Percentiles rank a stretch among this genome's conserved stretches.
phyloP scores from a whole-genome alignment of 179 eudicot genomes.

The Spinacia oleracea region DNA sequence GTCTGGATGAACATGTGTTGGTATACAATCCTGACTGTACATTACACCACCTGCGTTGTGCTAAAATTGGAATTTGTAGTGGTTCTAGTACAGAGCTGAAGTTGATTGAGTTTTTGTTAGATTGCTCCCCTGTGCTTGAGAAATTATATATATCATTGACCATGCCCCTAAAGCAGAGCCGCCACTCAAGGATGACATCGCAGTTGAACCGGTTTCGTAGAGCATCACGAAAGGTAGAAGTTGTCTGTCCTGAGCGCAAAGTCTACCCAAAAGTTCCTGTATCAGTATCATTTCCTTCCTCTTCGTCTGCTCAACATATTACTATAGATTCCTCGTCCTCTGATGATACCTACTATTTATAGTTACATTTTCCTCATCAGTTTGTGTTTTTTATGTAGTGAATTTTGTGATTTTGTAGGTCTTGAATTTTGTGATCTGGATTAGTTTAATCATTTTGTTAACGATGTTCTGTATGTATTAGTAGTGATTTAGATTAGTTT shows the following conservation, averaged over 20 bases:
- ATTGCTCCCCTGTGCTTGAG: conserved; percentile 30
- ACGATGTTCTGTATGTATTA: not conserved
- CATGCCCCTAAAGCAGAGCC: not conserved
- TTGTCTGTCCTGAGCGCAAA: conserved; percentile 23
- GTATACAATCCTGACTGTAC: not conserved
- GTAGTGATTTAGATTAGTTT: not conserved
- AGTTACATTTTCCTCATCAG: not conserved
- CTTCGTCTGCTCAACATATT: not conserved
- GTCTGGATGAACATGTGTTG: not conserved
- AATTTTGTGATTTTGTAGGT: too few relatives aligned
- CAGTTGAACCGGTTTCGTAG: conserved; percentile 29
- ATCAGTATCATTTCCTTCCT: not conserved
- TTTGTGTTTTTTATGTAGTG: too few relatives aligned
- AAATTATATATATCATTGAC: conserved; percentile 15
- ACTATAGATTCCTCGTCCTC: not conserved
- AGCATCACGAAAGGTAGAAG: conserved; percentile 29
- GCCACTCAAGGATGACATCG: conserved; percentile 1
- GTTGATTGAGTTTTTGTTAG: conserved; percentile 32
- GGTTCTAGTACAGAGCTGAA: conserved; percentile 29
- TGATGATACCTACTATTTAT: not conserved
- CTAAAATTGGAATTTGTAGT: conserved; percentile 11
- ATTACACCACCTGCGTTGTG: conserved; percentile 23
- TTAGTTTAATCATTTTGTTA: too few relatives aligned
- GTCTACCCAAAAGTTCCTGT: not conserved
- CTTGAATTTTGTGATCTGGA: too few relatives aligned